These are phyloP conservation scores for Teratosphaeria nubilosa DNA, from an alignment of 2,329 filamentous ascomycete species.

Conservation along the genomic window DNA sequence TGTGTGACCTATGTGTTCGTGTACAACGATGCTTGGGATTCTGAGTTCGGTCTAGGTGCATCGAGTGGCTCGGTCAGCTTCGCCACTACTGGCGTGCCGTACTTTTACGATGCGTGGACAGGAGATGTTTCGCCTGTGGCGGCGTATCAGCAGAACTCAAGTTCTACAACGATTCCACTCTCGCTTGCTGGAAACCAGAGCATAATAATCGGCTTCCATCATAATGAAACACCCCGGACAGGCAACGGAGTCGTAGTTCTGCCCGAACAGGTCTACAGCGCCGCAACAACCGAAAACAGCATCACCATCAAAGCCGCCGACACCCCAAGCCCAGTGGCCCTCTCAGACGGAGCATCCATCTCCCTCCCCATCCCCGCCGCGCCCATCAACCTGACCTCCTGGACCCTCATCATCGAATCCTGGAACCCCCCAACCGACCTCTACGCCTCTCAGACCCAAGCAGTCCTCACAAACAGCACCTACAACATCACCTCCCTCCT, in stretches of 20 bases:
- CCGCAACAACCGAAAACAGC: neutral
- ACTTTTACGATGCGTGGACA: constrained; percentile 35
- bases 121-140: constrained; percentile 26
- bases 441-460: constrained; percentile 6
- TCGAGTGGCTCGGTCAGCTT: constrained; percentile 21
- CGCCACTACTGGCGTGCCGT: constrained; percentile 25
- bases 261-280: neutral
- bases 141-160: constrained; percentile 22
- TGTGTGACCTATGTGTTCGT: neutral
- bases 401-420: constrained; percentile 30
- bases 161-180: neutral
- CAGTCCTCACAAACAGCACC: constrained; percentile 22
- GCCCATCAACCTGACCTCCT: constrained; percentile 23
- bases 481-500: constrained; percentile 21
- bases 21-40: neutral
- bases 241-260: neutral
- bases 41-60: constrained; percentile 1
- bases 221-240: neutral
- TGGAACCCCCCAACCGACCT: constrained; percentile 30
- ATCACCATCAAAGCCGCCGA: neutral
- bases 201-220: neutral
- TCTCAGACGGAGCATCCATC: constrained; percentile 7
- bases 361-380: constrained; percentile 9
- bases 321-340: neutral
- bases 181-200: neutral